Percentiles rank a stretch among this genome's conserved stretches.
Evolutionary conservation across 2,329 filamentous ascomycete genomes (phyloP).

Genomic region (Sclerotinia sclerotiorum): DNA sequence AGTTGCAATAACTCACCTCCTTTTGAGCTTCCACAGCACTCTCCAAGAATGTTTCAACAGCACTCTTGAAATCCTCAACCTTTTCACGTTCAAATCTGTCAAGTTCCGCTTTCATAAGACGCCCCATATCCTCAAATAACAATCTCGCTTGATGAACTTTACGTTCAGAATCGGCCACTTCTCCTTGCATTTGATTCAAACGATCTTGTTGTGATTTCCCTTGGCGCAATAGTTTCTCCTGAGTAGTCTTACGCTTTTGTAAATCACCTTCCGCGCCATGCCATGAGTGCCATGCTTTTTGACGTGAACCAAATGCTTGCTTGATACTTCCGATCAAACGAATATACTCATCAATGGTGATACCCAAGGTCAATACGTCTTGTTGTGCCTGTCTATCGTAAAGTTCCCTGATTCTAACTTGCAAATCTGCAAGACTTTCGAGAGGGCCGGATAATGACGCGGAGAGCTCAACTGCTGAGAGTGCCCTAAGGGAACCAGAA

Average conservation of each 20-base stretch:
- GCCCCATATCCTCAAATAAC: slow-evolving; percentile 95
- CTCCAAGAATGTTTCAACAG: slow-evolving; percentile 95
- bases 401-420: slow-evolving; percentile 89
- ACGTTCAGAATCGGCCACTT: slow-evolving; percentile 92
- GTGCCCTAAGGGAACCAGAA: slow-evolving; percentile 84
- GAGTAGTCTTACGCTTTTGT: slow-evolving; percentile 81
- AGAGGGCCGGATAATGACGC: slow-evolving; percentile 84
- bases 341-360: slow-evolving; percentile 98
- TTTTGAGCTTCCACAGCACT: slow-evolving; percentile 98
- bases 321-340: slow-evolving; percentile 94
- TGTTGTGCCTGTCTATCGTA: slow-evolving; percentile 97
- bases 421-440: slow-evolving; percentile 87
- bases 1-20: slow-evolving; percentile 63
- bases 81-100: slow-evolving; percentile 96
- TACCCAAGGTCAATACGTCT: slow-evolving; percentile 91
- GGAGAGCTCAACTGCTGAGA: slow-evolving; percentile 90
- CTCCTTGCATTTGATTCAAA: slow-evolving; percentile 85
- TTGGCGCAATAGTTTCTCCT: slow-evolving; percentile 93
- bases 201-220: slow-evolving; percentile 95
- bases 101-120: slow-evolving; percentile 85
- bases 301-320: slow-evolving; percentile 84
- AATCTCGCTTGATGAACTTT: slow-evolving; percentile 87
- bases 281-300: slow-evolving; percentile 96
- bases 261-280: slow-evolving; percentile 86
- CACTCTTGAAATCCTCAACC: slow-evolving; percentile 98